Base-by-base conservation (phyloP, 108 stramenopile genomes). In the Fragilariopsis cylindrus region DNA sequence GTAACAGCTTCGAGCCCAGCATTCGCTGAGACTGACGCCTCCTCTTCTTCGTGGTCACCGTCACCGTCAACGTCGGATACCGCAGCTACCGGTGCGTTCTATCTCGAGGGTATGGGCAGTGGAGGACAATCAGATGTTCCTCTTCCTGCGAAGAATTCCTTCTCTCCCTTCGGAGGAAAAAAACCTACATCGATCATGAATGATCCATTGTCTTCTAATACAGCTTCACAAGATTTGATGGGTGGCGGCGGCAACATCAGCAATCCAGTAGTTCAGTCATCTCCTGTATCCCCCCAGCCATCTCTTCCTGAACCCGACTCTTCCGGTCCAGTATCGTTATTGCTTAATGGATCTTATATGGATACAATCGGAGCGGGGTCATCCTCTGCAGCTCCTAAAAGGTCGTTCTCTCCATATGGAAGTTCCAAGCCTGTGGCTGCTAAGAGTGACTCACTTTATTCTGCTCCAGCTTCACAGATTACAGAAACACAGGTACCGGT, bases 401-500 rank as follows among this genome's bases (percentile, higher is more conserved):
- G 46, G 66, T 68, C 66, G 16, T 68, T 50, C 50, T 68, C 66
- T 52, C 66, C 66, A 3, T 68, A 50, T 68, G 66, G 66, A 68
- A 44, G 66, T 9, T 47, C 48, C 48, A 68, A 68, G 30, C 66
- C 66, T 3, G 50, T 39, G 15, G 48, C 66, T 68, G 66, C 45
- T 48, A 44, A 16, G 49, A 68, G 50, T 40, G 66, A 49, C 46
- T 49, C 66, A 50, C 12, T 52, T 3, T 68, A 49, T 68, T 12
- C 48, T 68, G 30, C 66, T 45, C 62, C 62, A 16, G 58, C 58
- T 60, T 60, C 19, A 30, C 21, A 30, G 21, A 30, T 30, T 0
- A 30, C 21, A 30, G 21, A 30, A 30, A 30, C 21, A 30, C 21
- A 30, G 21, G 21, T 30, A 30, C 21, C 21, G 21, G 21, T 30